Evolutionary conservation across 1,284 basidiomycete genomes (phyloP).

Genomic region (Moesziomyces aphidis): DNA sequence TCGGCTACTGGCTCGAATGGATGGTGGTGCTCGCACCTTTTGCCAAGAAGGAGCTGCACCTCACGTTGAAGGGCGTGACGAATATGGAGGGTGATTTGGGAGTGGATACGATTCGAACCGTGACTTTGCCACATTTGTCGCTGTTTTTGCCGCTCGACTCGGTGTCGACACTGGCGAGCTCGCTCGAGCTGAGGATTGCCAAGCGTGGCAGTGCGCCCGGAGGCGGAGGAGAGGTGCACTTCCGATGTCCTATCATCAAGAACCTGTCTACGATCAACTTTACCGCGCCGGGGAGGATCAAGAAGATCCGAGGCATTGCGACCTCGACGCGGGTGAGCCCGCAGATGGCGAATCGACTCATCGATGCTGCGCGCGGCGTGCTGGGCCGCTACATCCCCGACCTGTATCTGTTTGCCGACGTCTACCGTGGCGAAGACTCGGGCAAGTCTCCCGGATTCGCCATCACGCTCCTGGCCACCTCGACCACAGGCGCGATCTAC

Average conservation of each 20-base stretch:
- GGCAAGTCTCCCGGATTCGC: constrained; percentile 98
- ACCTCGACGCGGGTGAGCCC: constrained; percentile 82
- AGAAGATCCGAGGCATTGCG: constrained; percentile 94
- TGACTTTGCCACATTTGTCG: constrained; percentile 90
- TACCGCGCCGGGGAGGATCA: constrained; percentile 87
- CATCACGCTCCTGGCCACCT: constrained; percentile 87
- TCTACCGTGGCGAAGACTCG: constrained; percentile 96
- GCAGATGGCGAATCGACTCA: constrained; percentile 97
- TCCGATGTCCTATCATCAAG: constrained; percentile 90
- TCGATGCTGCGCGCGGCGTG: constrained; percentile 89
- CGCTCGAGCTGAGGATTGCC: constrained; percentile 77
- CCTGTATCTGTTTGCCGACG: constrained; percentile 97
- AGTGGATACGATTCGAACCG: constrained; percentile 88
- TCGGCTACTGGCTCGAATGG: constrained; percentile 95
- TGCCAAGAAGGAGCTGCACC: constrained; percentile 84
- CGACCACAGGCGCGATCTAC: constrained; percentile 89
- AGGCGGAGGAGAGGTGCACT: constrained; percentile 92
- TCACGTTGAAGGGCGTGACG: constrained; percentile 89
- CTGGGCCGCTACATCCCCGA: constrained; percentile 97
- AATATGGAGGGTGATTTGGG: constrained; percentile 73
- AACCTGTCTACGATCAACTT: constrained; percentile 87
- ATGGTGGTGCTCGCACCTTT: constrained; percentile 91
- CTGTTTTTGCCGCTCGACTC: constrained; percentile 73
- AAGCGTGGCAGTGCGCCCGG: constrained; percentile 89
- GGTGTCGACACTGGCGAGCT: constrained; percentile 44